Conservation (phyloP, 2,329 filamentous ascomycete species). For the Gremmenia infestans region DNA sequence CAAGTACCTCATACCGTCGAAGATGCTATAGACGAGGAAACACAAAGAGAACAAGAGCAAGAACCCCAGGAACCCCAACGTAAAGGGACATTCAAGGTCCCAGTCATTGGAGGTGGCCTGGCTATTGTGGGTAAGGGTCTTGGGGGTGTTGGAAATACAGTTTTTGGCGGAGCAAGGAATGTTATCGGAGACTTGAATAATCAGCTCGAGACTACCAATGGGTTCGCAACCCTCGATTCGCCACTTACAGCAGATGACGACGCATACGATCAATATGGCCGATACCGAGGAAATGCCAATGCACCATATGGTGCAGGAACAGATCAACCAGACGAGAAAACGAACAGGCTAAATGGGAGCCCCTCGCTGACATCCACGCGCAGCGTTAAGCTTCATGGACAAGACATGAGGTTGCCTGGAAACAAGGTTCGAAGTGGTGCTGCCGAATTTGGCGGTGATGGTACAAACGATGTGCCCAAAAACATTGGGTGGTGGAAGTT, state of each 20-base stretch:
- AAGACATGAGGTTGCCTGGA: slow-evolving; percentile 18
- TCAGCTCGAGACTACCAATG: slow-evolving; percentile 49
- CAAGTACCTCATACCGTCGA: slow-evolving; percentile 48
- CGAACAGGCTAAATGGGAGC: not conserved
- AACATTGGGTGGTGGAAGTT: slow-evolving; percentile 53
- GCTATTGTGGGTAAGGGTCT: slow-evolving; percentile 22
- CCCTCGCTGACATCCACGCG: slow-evolving; percentile 11
- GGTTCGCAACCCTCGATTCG: slow-evolving; percentile 26
- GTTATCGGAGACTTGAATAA: slow-evolving; percentile 46
- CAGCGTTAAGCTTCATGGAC: slow-evolving; percentile 3
- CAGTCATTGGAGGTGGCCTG: slow-evolving; percentile 21
- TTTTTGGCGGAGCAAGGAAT: slow-evolving; percentile 42
- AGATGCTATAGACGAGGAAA: slow-evolving; percentile 40
- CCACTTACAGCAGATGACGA: slow-evolving; percentile 20
- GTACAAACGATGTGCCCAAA: slow-evolving; percentile 9
- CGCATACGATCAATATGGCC: slow-evolving; percentile 27
- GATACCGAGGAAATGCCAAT: slow-evolving; percentile 19
- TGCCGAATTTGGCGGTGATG: slow-evolving; percentile 18
- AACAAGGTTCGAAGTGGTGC: slow-evolving; percentile 20
- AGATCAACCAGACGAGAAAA: slow-evolving; percentile 16
- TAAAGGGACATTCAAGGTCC: slow-evolving; percentile 22
- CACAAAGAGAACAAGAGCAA: slow-evolving; percentile 15
- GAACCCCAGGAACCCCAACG: slow-evolving; percentile 7
- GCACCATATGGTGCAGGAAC: slow-evolving; percentile 18
- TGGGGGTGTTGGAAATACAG: slow-evolving; percentile 30